Conservation (phyloP, 768 basidiomycete species). For the Kondoa subrosea region DNA sequence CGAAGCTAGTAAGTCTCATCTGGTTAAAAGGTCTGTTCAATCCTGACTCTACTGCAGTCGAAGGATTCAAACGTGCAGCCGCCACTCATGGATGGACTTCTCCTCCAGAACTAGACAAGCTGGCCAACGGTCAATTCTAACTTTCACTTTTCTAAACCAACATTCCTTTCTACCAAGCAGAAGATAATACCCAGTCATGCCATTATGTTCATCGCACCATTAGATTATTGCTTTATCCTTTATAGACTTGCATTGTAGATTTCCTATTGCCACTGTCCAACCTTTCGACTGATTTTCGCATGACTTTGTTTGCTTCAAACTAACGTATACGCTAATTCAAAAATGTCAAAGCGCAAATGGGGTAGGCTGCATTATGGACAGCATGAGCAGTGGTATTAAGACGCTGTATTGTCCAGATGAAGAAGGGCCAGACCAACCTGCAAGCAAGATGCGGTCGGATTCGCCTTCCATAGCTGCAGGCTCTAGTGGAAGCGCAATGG, state of each 20-base stretch:
- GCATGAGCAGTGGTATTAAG: neutral
- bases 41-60: too few species aligned
- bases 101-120: slow-evolving; percentile 24
- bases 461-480: neutral
- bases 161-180: too few species aligned
- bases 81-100: slow-evolving; percentile 49
- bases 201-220: too few species aligned
- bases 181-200: too few species aligned
- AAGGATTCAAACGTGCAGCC: slow-evolving; percentile 42
- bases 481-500: neutral
- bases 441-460: neutral
- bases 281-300: too few species aligned
- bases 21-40: too few species aligned
- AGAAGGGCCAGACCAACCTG: neutral
- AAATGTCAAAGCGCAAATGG: neutral
- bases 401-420: neutral
- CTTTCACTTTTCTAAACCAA: too few species aligned
- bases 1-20: too few species aligned
- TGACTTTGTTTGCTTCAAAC: too few species aligned
- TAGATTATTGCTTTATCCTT: too few species aligned
- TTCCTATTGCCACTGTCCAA: too few species aligned
- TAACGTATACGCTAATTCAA: neutral
- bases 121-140: neutral
- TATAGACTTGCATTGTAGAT: neutral
- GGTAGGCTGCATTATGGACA: neutral